Percentiles rank a stretch among this genome's conserved stretches.
phyloP scores from a whole-genome alignment of 106 monocot species.

The Dendrobium huoshanense region DNA sequence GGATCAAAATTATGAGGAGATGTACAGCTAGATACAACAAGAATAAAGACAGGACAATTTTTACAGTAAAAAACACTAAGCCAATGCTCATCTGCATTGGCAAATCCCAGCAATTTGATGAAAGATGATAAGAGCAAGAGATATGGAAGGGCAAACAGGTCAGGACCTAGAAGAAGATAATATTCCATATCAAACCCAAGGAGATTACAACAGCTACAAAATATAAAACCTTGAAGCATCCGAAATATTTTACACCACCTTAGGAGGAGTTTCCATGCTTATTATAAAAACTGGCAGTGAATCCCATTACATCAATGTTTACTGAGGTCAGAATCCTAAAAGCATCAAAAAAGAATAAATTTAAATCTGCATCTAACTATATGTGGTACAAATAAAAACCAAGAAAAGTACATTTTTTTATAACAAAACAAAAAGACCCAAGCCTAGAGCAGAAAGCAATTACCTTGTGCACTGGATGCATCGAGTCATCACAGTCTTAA shows the following conservation, averaged over 20 bases:
- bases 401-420: neutral
- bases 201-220: neutral
- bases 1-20: neutral
- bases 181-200: neutral
- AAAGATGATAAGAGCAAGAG: neutral
- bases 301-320: neutral
- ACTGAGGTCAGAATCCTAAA: neutral
- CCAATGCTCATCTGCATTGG: neutral
- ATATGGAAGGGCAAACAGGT: neutral
- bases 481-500: constrained; percentile 99
- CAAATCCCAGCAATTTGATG: neutral
- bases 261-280: neutral
- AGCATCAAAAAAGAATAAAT: neutral
- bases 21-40: neutral
- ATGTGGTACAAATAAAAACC: neutral
- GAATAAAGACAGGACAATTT: neutral
- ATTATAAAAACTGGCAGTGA: neutral
- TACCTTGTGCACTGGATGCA: constrained; percentile 99
- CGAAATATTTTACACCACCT: neutral
- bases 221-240: neutral
- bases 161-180: neutral
- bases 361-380: neutral
- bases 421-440: neutral
- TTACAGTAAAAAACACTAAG: neutral
- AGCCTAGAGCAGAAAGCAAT: constrained; percentile 4